A percentile compares a stretch with the other conserved stretches of the same genome.
phyloP scores from a whole-genome alignment of 306 rosid genomes.

The cucumber (Cucumis sativus) region DNA sequence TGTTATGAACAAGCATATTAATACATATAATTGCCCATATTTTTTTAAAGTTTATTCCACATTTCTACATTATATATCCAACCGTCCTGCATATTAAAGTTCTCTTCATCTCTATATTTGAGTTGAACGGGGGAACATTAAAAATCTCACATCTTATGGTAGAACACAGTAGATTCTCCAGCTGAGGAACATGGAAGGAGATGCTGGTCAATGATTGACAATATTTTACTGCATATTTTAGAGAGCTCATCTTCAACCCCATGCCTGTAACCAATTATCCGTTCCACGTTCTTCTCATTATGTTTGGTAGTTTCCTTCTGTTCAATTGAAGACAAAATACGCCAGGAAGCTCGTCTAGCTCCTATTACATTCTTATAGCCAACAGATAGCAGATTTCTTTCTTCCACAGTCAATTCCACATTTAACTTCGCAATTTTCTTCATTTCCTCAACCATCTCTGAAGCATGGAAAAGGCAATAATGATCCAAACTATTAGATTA shows the following conservation, averaged over 20 bases:
- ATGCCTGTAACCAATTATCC: constrained; percentile 25
- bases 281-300: constrained; percentile 21
- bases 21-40: neutral
- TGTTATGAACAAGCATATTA: neutral
- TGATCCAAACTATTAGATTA: neutral
- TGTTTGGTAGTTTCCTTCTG: constrained; percentile 30
- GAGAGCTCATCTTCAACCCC: constrained; percentile 31
- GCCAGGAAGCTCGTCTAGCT: constrained; percentile 34
- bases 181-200: constrained; percentile 30
- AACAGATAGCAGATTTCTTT: constrained; percentile 25
- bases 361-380: constrained; percentile 37
- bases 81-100: neutral
- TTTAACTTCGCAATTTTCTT: constrained; percentile 26
- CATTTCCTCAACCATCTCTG: constrained; percentile 39
- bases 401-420: constrained; percentile 35
- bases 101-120: neutral
- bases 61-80: neutral
- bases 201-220: constrained; percentile 25
- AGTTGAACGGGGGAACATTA: neutral
- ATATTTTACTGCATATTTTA: constrained; percentile 25
- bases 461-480: neutral
- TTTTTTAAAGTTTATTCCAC: neutral
- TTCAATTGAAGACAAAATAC: constrained; percentile 33
- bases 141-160: constrained; percentile 25
- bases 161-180: constrained; percentile 27